Conservation (phyloP, 768 basidiomycete species). For the Boletus edulis region DNA sequence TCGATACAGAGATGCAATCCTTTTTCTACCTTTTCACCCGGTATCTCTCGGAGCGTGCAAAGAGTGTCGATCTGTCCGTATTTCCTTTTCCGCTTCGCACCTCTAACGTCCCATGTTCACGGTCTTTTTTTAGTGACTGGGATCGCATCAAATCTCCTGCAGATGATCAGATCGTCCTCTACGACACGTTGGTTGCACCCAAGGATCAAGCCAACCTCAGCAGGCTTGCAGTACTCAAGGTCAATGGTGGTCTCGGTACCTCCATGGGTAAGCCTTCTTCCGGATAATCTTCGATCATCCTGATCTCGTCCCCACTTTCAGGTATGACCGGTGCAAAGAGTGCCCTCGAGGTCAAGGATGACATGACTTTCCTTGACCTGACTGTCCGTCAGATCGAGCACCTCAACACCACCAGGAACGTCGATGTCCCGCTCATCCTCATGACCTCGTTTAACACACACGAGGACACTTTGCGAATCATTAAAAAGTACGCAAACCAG, state of each 20-base stretch:
- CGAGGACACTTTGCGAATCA: conserved; percentile 73
- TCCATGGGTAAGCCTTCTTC: conserved; percentile 46
- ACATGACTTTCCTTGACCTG: conserved; percentile 68
- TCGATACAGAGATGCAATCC: conserved; percentile 79
- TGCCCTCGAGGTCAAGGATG: conserved; percentile 73
- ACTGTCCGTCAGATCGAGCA: conserved; percentile 68
- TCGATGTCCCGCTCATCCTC: conserved; percentile 75
- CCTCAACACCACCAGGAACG: conserved; percentile 56
- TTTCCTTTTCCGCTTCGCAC: conserved; percentile 12
- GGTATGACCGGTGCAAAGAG: conserved; percentile 64
- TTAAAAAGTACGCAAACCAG: conserved; percentile 79
- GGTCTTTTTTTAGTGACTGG: conserved; percentile 29
- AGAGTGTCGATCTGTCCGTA: conserved; percentile 66
- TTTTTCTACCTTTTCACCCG: conserved; percentile 84
- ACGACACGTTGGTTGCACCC: conserved; percentile 47
- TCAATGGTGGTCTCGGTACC: conserved; percentile 74
- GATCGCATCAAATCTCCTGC: conserved; percentile 60
- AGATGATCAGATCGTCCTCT: conserved; percentile 60
- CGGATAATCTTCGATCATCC: background rate
- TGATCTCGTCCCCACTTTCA: conserved; percentile 12
- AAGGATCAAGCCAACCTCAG: conserved; percentile 49
- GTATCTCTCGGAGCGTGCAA: conserved; percentile 68
- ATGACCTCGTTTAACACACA: conserved; percentile 85
- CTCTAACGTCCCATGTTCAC: conserved; percentile 2
- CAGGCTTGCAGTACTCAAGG: conserved; percentile 76